Percentiles rank a stretch among this genome's conserved stretches.
These are phyloP conservation scores for Boletellus sp. DNA, from an alignment of 1,284 basidiomycete genomes.

Conservation along the genomic window DNA sequence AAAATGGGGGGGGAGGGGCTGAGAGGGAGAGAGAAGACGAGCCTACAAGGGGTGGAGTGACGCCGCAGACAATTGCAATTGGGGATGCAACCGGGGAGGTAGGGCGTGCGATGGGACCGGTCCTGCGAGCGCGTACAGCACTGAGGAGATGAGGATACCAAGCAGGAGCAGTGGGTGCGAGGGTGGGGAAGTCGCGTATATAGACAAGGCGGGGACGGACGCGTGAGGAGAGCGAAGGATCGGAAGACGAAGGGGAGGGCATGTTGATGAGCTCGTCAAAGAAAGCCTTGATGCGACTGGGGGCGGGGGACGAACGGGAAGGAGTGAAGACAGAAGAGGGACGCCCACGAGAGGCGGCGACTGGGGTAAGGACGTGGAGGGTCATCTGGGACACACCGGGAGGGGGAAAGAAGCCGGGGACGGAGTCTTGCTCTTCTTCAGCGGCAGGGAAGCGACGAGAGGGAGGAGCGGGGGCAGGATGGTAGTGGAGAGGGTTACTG, in stretches of 20 bases:
- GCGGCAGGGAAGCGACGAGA: slow-evolving; percentile 40
- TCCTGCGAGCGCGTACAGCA: slow-evolving; percentile 70
- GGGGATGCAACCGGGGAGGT: slow-evolving; percentile 60
- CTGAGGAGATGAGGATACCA: slow-evolving; percentile 81
- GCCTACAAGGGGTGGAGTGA: slow-evolving; percentile 62
- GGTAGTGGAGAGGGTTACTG: slow-evolving; percentile 68
- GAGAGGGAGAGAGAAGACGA: slow-evolving; percentile 14
- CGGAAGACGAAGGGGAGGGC: slow-evolving; percentile 35
- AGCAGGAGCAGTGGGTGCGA: slow-evolving; percentile 64
- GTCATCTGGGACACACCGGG: slow-evolving; percentile 50
- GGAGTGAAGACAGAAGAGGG: slow-evolving; percentile 40
- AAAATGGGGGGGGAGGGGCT: slow-evolving; percentile 8
- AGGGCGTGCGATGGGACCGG: slow-evolving; percentile 53
- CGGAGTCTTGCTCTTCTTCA: slow-evolving; percentile 44
- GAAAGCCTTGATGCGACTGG: slow-evolving; percentile 58
- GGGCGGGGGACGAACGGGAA: slow-evolving; percentile 42
- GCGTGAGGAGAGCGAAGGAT: slow-evolving; percentile 22
- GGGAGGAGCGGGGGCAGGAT: slow-evolving; percentile 34
- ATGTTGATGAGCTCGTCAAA: slow-evolving; percentile 73
- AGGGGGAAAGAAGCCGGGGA: slow-evolving; percentile 29
- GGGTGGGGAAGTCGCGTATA: slow-evolving; percentile 74
- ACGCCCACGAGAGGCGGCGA: slow-evolving; percentile 40
- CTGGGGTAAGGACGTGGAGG: slow-evolving; percentile 54
- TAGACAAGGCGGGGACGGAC: slow-evolving; percentile 73
- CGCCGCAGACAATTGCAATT: slow-evolving; percentile 78